Evolutionary conservation across 768 basidiomycete genomes (phyloP).

Genomic region (Tephrocybe sp.): DNA sequence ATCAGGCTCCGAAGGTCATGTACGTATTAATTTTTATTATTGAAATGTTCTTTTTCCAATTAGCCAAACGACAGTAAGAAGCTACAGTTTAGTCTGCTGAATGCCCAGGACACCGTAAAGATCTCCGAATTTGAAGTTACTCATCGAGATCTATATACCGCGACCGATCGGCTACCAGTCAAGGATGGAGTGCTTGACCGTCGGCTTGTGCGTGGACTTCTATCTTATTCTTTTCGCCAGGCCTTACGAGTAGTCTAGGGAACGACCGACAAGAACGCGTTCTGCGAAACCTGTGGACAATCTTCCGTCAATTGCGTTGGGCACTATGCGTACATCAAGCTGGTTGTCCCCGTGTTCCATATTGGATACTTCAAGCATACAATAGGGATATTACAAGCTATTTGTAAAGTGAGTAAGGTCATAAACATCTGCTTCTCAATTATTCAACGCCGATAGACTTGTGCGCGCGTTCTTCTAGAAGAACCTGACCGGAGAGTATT

Average conservation of each 20-base stretch:
- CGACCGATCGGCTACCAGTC: constrained; percentile 80
- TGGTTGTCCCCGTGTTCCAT: constrained; percentile 96
- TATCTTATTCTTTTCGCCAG: not conserved
- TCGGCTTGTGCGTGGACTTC: constrained; percentile 71
- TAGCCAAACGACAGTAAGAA: constrained; percentile 64
- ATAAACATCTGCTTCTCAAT: not conserved
- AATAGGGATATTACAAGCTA: constrained; percentile 89
- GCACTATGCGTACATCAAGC: constrained; percentile 98
- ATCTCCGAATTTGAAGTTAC: constrained; percentile 97
- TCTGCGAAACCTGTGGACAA: constrained; percentile 94
- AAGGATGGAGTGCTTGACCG: constrained; percentile 92
- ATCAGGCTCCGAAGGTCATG: constrained; percentile 44
- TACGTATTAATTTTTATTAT: constrained; percentile 2
- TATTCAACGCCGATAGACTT: constrained; percentile 52
- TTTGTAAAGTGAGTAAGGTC: constrained; percentile 79
- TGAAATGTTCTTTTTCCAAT: not conserved
- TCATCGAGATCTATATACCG: constrained; percentile 87
- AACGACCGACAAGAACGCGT: constrained; percentile 88
- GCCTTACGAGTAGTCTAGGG: constrained; percentile 52
- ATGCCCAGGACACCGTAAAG: constrained; percentile 93
- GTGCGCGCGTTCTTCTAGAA: constrained; percentile 87
- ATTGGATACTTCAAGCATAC: constrained; percentile 98
- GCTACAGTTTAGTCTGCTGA: constrained; percentile 93
- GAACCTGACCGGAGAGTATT: constrained; percentile 83
- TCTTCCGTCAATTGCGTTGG: constrained; percentile 94